Conservation (phyloP, 352 stramenopile genomes). For the Thalassiosira ordinaria region DNA sequence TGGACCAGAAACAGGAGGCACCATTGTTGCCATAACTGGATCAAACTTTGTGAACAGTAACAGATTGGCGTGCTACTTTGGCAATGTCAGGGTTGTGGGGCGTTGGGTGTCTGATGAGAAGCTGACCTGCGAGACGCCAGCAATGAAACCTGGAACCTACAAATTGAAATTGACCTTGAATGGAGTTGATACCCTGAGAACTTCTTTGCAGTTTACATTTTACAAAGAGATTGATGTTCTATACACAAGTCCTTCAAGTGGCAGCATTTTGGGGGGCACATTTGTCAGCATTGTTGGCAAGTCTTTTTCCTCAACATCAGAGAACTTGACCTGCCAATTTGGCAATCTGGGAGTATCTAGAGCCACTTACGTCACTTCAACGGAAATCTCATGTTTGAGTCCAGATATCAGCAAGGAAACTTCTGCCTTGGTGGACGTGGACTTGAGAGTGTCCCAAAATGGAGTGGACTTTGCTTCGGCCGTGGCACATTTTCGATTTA, state of each 20-base stretch:
- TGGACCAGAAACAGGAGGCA: slow-evolving; percentile 55
- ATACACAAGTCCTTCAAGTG: slow-evolving; percentile 56
- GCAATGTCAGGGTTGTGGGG: slow-evolving; percentile 33
- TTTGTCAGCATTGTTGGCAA: slow-evolving; percentile 85
- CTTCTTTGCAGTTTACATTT: slow-evolving; percentile 86
- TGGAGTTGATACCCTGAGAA: slow-evolving; percentile 87
- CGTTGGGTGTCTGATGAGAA: slow-evolving; percentile 43
- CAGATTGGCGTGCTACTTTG: slow-evolving; percentile 61
- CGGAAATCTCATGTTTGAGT: slow-evolving; percentile 52
- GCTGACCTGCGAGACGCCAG: slow-evolving; percentile 48
- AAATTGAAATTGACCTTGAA: slow-evolving; percentile 67
- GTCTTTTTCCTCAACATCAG: slow-evolving; percentile 85
- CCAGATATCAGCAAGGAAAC: slow-evolving; percentile 39
- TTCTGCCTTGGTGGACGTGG: slow-evolving; percentile 32
- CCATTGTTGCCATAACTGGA: slow-evolving; percentile 50
- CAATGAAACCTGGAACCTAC: slow-evolving; percentile 55
- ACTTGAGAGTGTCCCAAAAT: slow-evolving; percentile 64
- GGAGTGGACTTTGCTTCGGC: slow-evolving; percentile 63
- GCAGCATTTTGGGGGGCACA: slow-evolving; percentile 80
- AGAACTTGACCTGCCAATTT: slow-evolving; percentile 86
- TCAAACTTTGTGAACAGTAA: slow-evolving; percentile 59
- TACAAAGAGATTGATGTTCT: slow-evolving; percentile 57
- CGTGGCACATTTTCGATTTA: slow-evolving; percentile 46
- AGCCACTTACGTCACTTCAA: slow-evolving; percentile 52
- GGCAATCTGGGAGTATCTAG: slow-evolving; percentile 44